phyloP scores from a whole-genome alignment of 768 basidiomycete species.

The Gymnopilus junonius region DNA sequence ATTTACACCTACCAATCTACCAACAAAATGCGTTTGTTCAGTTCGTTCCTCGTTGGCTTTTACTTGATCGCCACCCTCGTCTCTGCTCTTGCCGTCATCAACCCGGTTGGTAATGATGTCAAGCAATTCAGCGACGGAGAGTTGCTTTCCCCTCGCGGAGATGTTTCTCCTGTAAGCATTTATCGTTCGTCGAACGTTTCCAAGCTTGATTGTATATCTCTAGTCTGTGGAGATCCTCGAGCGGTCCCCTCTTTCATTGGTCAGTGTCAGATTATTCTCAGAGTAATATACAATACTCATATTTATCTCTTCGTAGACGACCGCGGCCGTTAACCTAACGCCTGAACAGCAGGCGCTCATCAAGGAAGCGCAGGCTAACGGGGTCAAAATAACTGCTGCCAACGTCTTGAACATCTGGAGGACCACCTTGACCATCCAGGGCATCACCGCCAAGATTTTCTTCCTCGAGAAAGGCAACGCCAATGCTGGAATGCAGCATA shows the following conservation, averaged over 20 bases:
- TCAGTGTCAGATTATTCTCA: too few relatives aligned
- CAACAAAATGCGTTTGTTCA: neutral
- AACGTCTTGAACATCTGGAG: neutral
- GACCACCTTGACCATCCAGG: neutral
- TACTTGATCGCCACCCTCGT: neutral
- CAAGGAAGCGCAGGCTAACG: neutral
- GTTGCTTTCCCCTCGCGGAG: neutral
- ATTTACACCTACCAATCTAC: neutral
- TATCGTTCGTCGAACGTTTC: neutral
- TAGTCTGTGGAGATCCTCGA: too few relatives aligned
- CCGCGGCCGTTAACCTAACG: neutral
- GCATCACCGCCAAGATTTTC: neutral
- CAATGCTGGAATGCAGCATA: neutral
- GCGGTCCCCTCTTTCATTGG: too few relatives aligned
- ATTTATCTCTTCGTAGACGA: too few relatives aligned
- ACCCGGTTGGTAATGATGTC: neutral
- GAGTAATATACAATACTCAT: too few relatives aligned
- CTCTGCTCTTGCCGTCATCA: neutral
- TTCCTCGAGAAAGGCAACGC: neutral
- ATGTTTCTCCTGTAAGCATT: neutral
- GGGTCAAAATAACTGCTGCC: neutral
- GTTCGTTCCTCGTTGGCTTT: neutral
- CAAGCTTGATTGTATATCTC: too few relatives aligned
- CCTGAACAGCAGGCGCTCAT: neutral
- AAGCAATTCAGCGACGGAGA: neutral